Evolutionary conservation across 768 basidiomycete genomes (phyloP), one percentile per base, ranked within the genome.

Genomic region (Asterophora parasitica): DNA sequence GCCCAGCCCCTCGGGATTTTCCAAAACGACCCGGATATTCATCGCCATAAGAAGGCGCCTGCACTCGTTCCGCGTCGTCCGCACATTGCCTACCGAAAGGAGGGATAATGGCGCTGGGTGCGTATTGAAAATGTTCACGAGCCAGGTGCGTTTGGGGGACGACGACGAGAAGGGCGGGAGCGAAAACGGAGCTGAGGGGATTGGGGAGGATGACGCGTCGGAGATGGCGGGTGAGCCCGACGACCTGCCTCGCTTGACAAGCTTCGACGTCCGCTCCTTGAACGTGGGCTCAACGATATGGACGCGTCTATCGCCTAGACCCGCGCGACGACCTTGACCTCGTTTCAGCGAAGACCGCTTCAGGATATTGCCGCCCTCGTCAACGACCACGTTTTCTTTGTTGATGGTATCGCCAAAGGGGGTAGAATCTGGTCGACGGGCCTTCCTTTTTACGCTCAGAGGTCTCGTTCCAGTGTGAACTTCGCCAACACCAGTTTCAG

Each of bases 81-180:
- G 73, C 9, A 74, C 64, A 49, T 83, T 80, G 46, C 76, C 72
- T 11, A 72, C 64, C 4, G 85, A 90, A 35, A 79, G 64, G 9
- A 93, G 70, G 31, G 57, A 65, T 48, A 79, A 80, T 26, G 67
- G 73, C 26, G 79, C 69, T 0, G 88, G 82, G 58, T 85, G 90
- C 70, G 91, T 84, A 61, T 81, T 87, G 77, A 97, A 94, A 34
- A 96, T 77, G 58, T 83, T 88, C 36, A 82, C 82, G 52, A 99
- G 79, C 95, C 94, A 98, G 42, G 76, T 79, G 52, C 80, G 79
- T 66, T 77, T 83, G 13, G 80, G 77, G 20, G 69, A 68, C 16
- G 65, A 59, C 46, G 65, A 59, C 46, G 64, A 66, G 46, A 67
- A 66, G 46, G 72, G 71, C 23, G 77, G 32, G 65, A 36, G 72